phyloP scores from a whole-genome alignment of 345 rosid genomes.

The Sisymbrium irio region DNA sequence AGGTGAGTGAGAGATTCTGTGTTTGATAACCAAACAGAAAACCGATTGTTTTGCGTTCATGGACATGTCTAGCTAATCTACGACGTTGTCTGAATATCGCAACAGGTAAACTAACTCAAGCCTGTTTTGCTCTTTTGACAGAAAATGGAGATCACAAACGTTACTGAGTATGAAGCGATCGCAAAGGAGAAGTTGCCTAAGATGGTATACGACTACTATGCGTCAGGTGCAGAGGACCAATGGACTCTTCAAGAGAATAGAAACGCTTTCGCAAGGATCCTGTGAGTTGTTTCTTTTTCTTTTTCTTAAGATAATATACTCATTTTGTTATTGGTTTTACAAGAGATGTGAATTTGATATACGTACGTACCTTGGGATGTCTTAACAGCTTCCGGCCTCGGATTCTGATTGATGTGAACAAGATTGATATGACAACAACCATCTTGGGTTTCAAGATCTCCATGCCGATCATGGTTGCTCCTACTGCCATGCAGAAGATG shows the following conservation, averaged over 20 bases:
- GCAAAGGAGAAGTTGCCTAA: slow-evolving; percentile 68
- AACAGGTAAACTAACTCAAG: neutral
- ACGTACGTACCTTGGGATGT: neutral
- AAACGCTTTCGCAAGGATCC: slow-evolving; percentile 61
- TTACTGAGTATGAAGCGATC: slow-evolving; percentile 57
- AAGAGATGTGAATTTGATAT: neutral
- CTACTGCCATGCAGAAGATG: slow-evolving; percentile 81
- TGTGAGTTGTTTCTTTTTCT: slow-evolving; percentile 47
- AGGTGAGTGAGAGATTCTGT: slow-evolving; percentile 2
- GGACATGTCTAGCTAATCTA: neutral
- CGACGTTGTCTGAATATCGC: neutral
- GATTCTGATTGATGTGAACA: slow-evolving; percentile 71
- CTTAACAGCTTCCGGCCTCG: slow-evolving; percentile 64
- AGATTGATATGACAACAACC: slow-evolving; percentile 65
- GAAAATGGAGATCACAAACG: slow-evolving; percentile 65
- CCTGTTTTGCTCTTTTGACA: neutral
- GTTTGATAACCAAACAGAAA: neutral
- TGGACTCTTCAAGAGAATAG: slow-evolving; percentile 67
- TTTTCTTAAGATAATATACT: neutral
- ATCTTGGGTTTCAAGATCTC: slow-evolving; percentile 76
- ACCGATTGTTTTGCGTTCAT: neutral
- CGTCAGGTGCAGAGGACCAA: slow-evolving; percentile 78
- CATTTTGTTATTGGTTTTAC: neutral
- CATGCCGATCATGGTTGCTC: slow-evolving; percentile 88
- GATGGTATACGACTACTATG: slow-evolving; percentile 72